Base-by-base conservation (phyloP, 768 basidiomycete genomes). In the Tricholoma terreum region DNA sequence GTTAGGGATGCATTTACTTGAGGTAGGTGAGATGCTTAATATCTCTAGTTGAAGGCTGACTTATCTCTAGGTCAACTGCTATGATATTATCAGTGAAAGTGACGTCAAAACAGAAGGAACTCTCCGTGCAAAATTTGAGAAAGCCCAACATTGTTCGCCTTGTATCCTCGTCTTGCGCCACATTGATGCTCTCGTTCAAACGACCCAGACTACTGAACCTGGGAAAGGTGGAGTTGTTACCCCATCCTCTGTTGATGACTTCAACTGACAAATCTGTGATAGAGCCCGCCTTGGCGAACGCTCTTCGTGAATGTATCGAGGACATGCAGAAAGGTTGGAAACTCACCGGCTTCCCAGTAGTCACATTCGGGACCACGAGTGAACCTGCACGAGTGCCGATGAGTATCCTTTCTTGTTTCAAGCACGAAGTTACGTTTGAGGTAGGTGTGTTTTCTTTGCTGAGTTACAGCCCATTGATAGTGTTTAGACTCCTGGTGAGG, bases 161-260 rank as follows among this genome's bases (percentile, higher is more conserved):
- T 97, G 92, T 65, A 75, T 98, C 38, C 72, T 98, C 17, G 72
- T 97, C 1, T 71, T 99, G 35, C 80, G 88, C 19, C 86, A 94
- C 61, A 70, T 90, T 11, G 92, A 97, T 60, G 96, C 92, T 6
- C 72, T 98, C 15, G 79, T 80, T 5, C 81, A 88, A 64, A 85
- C 82, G 6, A 84, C 82, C 0, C 90, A 92, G 64, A 72, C 76
- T 1, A 65, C 79, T 15, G 86, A 89, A 62, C 76, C 81, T 22
- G 84, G 82, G 2, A 86, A 85, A 78, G 89, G 89, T 87, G n/a
- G 17, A 49, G 35, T n/a, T 45, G 22, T 43, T 42, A 6, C 4
- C 7, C 7, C 50, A n/a, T 9, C 24, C 15, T 48, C 24, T 50
- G 21, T 7, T 2, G 43, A 1, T 17, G 21, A 30, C 21, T 21